Conservation (phyloP, 306 rosid genomes). For the Dalbergia oliveri region DNA sequence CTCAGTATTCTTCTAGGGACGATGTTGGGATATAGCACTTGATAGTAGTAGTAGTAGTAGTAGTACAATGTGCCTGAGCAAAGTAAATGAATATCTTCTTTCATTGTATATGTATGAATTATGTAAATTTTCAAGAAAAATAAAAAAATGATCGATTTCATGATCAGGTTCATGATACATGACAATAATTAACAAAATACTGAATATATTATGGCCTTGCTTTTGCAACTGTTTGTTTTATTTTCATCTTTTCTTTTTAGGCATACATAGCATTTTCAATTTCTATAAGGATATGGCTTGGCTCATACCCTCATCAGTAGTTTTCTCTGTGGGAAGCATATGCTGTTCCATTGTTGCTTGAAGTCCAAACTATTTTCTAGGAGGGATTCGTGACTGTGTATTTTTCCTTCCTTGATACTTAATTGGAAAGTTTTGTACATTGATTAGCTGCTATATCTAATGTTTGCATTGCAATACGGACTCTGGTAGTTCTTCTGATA, state of each 20-base stretch:
- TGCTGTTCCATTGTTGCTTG: conserved; percentile 36
- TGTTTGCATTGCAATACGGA: conserved; percentile 54
- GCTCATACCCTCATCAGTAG: conserved; percentile 1
- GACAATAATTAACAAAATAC: conserved; percentile 1
- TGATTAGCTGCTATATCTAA: conserved; percentile 33
- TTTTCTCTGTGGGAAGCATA: conserved; percentile 10
- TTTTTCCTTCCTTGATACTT: conserved; percentile 27
- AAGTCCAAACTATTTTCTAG: conserved; percentile 32
- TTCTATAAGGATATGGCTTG: conserved; percentile 26
- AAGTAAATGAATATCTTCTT: not conserved
- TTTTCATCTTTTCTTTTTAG: not conserved
- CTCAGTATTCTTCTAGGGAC: not conserved
- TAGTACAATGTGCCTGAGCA: not conserved
- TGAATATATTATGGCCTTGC: not conserved
- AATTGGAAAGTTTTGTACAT: conserved; percentile 1
- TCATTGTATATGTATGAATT: not conserved
- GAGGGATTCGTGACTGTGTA: not conserved
- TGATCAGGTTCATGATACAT: conserved; percentile 26
- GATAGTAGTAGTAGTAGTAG: not conserved
- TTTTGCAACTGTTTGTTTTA: not conserved
- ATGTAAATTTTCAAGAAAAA: not conserved
- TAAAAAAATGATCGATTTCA: not conserved
- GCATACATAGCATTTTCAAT: not conserved
- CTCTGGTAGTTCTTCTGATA: conserved; percentile 68
- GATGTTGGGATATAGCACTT: not conserved